Base-by-base conservation (phyloP, 169 alveolate species). In the Plasmodium chabaudi region DNA sequence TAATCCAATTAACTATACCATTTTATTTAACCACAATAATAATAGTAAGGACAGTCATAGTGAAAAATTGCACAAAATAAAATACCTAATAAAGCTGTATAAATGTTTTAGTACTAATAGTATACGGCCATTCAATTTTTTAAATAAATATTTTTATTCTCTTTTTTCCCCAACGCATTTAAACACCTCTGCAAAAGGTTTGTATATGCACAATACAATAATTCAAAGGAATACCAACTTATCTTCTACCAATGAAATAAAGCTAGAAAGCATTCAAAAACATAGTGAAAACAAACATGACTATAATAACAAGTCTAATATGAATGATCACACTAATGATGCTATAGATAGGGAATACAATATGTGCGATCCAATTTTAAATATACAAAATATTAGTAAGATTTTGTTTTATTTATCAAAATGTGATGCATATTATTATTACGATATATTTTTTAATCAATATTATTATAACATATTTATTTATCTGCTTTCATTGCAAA, bases 371-470 rank as follows among this genome's bases (percentile, higher is more conserved):
- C 42, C 65, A 13, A 57, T 42, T 44, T 39, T 57, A 79, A 68
- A 69, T n/a, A 27, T 53, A 19, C 51, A 70, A 10, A 19, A 67
- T 6, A 65, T 79, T 34, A 27, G 63, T 25, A 15, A 79, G 17
- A 10, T 79, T 27, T 27, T 79, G 27, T 67, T 79, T 79, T 79
- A 79, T 27, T 71, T 79, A 60, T 64, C 89, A 59, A 79, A 79
- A 53, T 7, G 51, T 49, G 61, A 79, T 60, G 34, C 68, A 60
- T 34, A 65, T 39, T 79, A 67, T 67, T 79, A 79, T 70, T 79
- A 51, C 68, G 89, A 79, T 42, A 67, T 63, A 17, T 42, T 79
- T 79, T 53, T 79, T 55, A 67, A 46, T 21, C 25, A 53, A 5
- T 79, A 79, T 47, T 77, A 63, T 49, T 42, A 77, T 57, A 17